phyloP scores from a whole-genome alignment of 176 grass and related monocot species.

The Triticum aestivum region IWGSC_CS_RefSeq_v2.1 NC_057802.1:355452194-355452693 shows the following conservation, averaged over 20 bases:
- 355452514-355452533: slow-evolving; percentile 96
- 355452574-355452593: neutral
- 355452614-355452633: neutral
- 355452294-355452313: neutral
- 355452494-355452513: slow-evolving; percentile 79
- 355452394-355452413: slow-evolving; percentile 63
- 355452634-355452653: neutral
- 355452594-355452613: neutral
- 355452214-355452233: too few relatives aligned
- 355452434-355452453: slow-evolving; percentile 77
- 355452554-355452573: neutral
- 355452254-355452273: neutral
- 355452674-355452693: neutral
- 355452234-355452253: neutral
- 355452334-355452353: slow-evolving; percentile 39
- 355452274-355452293: neutral
- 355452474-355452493: slow-evolving; percentile 75
- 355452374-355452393: slow-evolving; percentile 82
- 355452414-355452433: slow-evolving; percentile 69
- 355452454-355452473: slow-evolving; percentile 94
- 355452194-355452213: too few relatives aligned
- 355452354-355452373: slow-evolving; percentile 76
- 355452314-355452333: neutral
- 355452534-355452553: slow-evolving; percentile 45
- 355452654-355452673: neutral